Percentiles rank a stretch among this genome's conserved stretches.
phyloP scores from a whole-genome alignment of 2,329 filamentous ascomycete species.

The Eurotiales sp. region DNA sequence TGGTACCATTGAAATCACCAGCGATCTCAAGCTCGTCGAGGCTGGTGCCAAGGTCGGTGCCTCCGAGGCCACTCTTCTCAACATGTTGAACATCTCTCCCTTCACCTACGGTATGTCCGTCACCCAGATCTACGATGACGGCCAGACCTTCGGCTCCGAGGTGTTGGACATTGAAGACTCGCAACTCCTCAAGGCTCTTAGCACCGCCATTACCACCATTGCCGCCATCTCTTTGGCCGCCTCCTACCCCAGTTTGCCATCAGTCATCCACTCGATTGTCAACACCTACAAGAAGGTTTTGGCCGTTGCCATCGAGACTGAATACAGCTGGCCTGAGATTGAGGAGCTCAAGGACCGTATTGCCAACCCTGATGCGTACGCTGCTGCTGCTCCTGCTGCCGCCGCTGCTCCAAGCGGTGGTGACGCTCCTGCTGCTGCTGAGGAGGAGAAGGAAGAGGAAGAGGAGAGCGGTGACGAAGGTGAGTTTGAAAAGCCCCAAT shows the following conservation, averaged over 20 bases:
- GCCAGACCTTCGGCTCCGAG: conserved; percentile 80
- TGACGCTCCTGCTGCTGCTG: conserved; percentile 50
- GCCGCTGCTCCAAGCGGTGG: conserved; percentile 52
- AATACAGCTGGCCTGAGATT: conserved; percentile 92
- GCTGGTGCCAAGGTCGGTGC: conserved; percentile 90
- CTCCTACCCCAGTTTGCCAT: conserved; percentile 94
- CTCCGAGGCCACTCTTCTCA: conserved; percentile 96
- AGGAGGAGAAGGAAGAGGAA: conserved; percentile 59
- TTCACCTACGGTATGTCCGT: conserved; percentile 99
- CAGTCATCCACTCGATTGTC: conserved; percentile 92
- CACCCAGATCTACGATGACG: conserved; percentile 93
- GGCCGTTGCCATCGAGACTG: conserved; percentile 82
- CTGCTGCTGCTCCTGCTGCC: conserved; percentile 71
- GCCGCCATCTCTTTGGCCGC: conserved; percentile 85
- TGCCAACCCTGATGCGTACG: conserved; percentile 97
- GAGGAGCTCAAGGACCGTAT: conserved; percentile 99
- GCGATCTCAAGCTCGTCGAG: conserved; percentile 97
- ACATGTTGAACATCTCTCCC: conserved; percentile 99
- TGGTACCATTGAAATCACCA: conserved; percentile 99
- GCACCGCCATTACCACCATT: conserved; percentile 77
- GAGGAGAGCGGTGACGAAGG: conserved; percentile 62
- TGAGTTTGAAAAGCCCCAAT: conserved; percentile 20
- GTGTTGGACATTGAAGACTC: conserved; percentile 94
- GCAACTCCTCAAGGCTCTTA: conserved; percentile 83
- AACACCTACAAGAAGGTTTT: conserved; percentile 96